Base-by-base conservation (phyloP, 257 asterid genomes). In the Marsdenia floribunda region DNA sequence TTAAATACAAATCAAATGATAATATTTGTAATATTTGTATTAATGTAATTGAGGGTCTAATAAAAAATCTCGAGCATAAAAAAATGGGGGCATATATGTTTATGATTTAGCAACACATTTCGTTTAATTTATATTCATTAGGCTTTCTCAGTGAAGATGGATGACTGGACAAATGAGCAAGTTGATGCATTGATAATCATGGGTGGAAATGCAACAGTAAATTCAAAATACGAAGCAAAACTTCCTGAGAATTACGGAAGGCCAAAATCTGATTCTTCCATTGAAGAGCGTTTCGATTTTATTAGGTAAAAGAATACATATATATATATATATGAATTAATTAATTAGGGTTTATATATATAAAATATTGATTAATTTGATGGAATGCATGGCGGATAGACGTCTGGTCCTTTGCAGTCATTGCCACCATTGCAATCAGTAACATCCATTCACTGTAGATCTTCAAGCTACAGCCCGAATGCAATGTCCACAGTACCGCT, bases 151-250 rank as follows among this genome's bases (percentile, higher is more conserved):
- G 89, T 87, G 77, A 93, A 88, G 78, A 89, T 93, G 29, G 98
- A 93, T 63, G 98, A 93, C 66, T 93, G 98, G 98, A 93, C 96
- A 19, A 80, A 87, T 66, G 98, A 88, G 68, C 94, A 88, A 78
- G 98, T 93, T 69, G 98, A 93, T 83, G 82, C 84, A 37, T 82
- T 93, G 42, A 81, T 70, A 40, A 89, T 84, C 70, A 78, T 85
- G 91, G 98, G 98, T 69, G 98, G 98, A 74, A 93, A 93, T 78
- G 70, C 68, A 38, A 85, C 85, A 0, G 91, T 89, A 57, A 93
- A 93, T 81, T 76, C 79, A 83, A 91, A 87, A 81, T 93, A 85
- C 42, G 98, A 93, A 83, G 95, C 96, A 68, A 53, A 68, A 74
- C 80, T 93, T 71, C 98, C 96, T 4, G 93, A 85, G 15, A 83